Base-by-base conservation (phyloP, 2,329 filamentous ascomycete species). In the Leptographium procerum region DNA sequence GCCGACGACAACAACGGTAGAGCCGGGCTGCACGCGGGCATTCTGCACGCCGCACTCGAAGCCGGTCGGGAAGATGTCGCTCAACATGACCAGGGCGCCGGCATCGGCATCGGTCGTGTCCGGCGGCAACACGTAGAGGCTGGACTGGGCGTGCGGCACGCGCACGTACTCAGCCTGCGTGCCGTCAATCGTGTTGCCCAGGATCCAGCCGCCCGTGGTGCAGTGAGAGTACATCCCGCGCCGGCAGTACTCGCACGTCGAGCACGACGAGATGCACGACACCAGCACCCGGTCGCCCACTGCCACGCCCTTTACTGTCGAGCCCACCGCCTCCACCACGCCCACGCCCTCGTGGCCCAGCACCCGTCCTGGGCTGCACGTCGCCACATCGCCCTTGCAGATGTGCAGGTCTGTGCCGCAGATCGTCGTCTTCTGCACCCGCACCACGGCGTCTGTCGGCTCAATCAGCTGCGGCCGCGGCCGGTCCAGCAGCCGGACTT, bases 381-480 rank as follows among this genome's bases (percentile, higher is more conserved):
- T 77, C 0, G 79, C 71, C 0, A 83, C 78, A 62, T 82, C 72
- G 19, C 79, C 80, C 59, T 78, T 76, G 59, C 74, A 67, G 60
- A 83, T 82, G 64, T 84, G 80, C 16, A 83, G 67, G 64, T 83
- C 80, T 0, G 76, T 76, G 28, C 78, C 78, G 64, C 79, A 82
- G 62, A 80, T 79, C 13, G 77, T 77, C 0, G 74, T 73, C 57
- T 78, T 72, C 10, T 69, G 68, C 47, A 81, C 59, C 58, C 73
- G 75, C 54, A 82, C 67, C 29, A 82, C 70, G 19, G 77, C 77
- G 60, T 82, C 78, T 1, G 72, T 75, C 2, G 75, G 69, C 1
- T 65, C 62, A 22, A 66, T 59, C n/a, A 80, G 63, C 22, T 63
- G 65, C 3, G 77, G 78, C 10, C 70, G 67, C 0, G 76, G 72